These are phyloP conservation scores for Eleusine indica DNA, from an alignment of 176 grass and related monocot genomes.

Conservation along the genomic window DNA sequence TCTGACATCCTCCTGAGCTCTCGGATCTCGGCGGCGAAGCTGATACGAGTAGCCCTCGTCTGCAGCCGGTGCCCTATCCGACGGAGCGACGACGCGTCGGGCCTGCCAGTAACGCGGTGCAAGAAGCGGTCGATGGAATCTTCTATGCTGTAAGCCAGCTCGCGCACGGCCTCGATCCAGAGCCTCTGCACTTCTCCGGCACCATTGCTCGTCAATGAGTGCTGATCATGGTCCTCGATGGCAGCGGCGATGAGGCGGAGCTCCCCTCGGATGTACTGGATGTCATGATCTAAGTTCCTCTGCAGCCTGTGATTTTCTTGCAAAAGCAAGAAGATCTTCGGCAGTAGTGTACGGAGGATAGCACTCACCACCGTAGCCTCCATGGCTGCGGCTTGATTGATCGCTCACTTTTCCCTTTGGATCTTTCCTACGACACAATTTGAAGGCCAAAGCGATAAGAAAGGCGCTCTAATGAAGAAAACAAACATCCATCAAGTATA, in stretches of 20 bases:
- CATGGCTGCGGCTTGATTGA: neutral
- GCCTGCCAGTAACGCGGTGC: neutral
- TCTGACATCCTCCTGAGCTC: neutral
- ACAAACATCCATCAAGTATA: no score
- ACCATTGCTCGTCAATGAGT: neutral
- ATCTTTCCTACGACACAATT: no score
- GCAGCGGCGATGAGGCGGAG: constrained; percentile 1
- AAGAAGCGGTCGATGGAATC: constrained; percentile 25
- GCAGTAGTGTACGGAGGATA: neutral
- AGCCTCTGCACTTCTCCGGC: neutral
- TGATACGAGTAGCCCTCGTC: neutral
- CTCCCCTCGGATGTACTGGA: neutral
- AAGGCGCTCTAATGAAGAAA: no score
- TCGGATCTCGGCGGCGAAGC: neutral
- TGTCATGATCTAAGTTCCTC: neutral
- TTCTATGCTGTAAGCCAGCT: constrained; percentile 11
- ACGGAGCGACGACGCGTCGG: neutral
- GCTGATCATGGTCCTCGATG: neutral
- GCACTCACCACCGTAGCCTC: neutral
- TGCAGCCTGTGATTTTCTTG: neutral
- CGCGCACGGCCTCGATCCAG: neutral
- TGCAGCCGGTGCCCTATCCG: no score
- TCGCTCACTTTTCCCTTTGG: no score
- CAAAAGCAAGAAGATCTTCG: neutral
- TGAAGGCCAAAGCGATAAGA: no score